Conservation (phyloP, 345 rosid genomes). For the Zanthoxylum bungeanum region DNA sequence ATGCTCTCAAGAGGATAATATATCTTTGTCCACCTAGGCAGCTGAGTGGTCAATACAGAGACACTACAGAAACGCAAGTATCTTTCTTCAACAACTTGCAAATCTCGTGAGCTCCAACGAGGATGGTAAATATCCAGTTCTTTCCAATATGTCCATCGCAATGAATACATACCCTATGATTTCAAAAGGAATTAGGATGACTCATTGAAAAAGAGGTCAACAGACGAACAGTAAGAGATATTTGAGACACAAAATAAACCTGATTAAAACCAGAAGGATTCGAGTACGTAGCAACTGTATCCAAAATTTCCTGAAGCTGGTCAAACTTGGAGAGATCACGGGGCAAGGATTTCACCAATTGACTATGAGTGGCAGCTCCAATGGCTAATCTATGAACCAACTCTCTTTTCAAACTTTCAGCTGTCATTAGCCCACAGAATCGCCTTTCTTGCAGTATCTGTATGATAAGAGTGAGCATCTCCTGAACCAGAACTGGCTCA, state of each 20-base stretch:
- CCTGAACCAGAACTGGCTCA: constrained; percentile 76
- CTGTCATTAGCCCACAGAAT: constrained; percentile 67
- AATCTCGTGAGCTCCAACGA: constrained; percentile 81
- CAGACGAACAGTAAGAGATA: constrained; percentile 15
- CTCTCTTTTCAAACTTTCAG: constrained; percentile 87
- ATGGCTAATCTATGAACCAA: constrained; percentile 75
- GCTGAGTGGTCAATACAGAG: constrained; percentile 73
- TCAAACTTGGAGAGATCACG: constrained; percentile 78
- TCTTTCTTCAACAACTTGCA: constrained; percentile 97
- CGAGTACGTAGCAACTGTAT: constrained; percentile 61
- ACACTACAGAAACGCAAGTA: constrained; percentile 67
- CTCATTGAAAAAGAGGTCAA: constrained; percentile 11
- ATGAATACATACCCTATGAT: constrained; percentile 77
- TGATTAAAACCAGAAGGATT: constrained; percentile 91
- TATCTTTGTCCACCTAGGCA: constrained; percentile 80
- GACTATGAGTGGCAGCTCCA: constrained; percentile 95
- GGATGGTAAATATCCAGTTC: constrained; percentile 94
- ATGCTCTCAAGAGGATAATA: constrained; percentile 71
- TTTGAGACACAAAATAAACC: constrained; percentile 47
- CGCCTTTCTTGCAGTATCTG: constrained; percentile 92
- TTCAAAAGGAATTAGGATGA: constrained; percentile 13
- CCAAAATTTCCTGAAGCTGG: constrained; percentile 74
- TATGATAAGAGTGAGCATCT: constrained; percentile 82
- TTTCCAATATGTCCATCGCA: constrained; percentile 75
- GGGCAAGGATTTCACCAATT: constrained; percentile 76